phyloP scores from a whole-genome alignment of 345 rosid genomes.

The Anastatica hierochuntica region DNA sequence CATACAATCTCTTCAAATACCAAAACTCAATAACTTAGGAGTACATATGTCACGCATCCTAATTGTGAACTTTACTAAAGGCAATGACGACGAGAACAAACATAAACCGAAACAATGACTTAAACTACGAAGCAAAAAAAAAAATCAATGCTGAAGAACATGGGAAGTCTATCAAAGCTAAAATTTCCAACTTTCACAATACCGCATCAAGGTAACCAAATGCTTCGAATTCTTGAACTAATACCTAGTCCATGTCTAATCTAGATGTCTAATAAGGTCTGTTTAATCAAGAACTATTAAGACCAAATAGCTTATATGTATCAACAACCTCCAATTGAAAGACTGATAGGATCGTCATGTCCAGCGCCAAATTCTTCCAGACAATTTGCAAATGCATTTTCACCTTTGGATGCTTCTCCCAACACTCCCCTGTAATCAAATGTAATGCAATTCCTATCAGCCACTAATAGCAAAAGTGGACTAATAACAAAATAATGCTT shows the following conservation, averaged over 20 bases:
- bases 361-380: slow-evolving; percentile 81
- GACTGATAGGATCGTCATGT: slow-evolving; percentile 78
- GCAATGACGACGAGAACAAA: neutral
- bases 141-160: too few relatives aligned
- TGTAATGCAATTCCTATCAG: neutral
- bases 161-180: too few relatives aligned
- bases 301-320: too few relatives aligned
- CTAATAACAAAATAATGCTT: neutral
- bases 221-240: too few relatives aligned
- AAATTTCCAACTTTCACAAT: too few relatives aligned
- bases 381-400: slow-evolving; percentile 54
- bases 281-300: too few relatives aligned
- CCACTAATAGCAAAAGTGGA: neutral
- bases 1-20: too few relatives aligned
- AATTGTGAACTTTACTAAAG: neutral
- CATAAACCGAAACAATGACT: neutral
- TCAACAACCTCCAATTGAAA: slow-evolving; percentile 78
- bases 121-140: neutral
- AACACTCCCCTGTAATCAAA: slow-evolving; percentile 45
- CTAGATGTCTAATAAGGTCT: too few relatives aligned
- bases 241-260: too few relatives aligned
- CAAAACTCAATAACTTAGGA: neutral
- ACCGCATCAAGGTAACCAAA: too few relatives aligned
- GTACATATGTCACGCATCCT: neutral
- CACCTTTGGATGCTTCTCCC: slow-evolving; percentile 65